phyloP scores from a whole-genome alignment of 2,329 filamentous ascomycete species.

The Dissoconium aciculare region DNA sequence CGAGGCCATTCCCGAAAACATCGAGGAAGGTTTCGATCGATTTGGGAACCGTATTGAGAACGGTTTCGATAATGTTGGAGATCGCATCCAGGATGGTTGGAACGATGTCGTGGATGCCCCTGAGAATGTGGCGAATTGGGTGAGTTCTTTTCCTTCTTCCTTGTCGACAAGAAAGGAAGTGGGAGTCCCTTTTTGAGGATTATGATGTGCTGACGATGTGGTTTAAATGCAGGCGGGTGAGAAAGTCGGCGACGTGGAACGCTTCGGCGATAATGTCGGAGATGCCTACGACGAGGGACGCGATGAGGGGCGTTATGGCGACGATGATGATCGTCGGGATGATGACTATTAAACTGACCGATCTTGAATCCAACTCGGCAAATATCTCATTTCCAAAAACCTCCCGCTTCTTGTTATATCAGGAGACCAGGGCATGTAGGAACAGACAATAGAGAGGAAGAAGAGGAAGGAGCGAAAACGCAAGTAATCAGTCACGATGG shows the following conservation, averaged over 20 bases:
- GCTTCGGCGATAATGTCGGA: conserved; percentile 27
- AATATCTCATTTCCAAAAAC: no score
- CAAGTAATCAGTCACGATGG: no score
- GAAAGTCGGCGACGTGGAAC: conserved; percentile 28
- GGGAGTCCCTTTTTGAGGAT: no score
- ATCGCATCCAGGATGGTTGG: conserved; percentile 5
- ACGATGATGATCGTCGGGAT: conserved; percentile 13
- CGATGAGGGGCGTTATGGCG: conserved; percentile 20
- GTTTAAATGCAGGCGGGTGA: conserved; percentile 23
- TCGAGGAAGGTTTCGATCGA: conserved; percentile 21
- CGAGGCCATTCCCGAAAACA: conserved; percentile 25
- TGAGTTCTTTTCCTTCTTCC: neutral
- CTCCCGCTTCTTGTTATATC: no score
- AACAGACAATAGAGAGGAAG: no score
- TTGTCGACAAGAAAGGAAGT: no score
- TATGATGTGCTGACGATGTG: neutral
- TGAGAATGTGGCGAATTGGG: conserved; percentile 20
- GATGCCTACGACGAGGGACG: conserved; percentile 31
- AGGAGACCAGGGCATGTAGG: no score
- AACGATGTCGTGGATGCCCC: conserved; percentile 23
- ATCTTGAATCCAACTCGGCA: no score
- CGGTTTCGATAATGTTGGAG: conserved; percentile 19
- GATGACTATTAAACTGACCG: no score
- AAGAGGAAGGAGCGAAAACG: no score
- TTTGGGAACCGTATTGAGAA: conserved; percentile 23